Evolutionary conservation across 768 basidiomycete species (phyloP).

Genomic region (Agaricus blazei): DNA sequence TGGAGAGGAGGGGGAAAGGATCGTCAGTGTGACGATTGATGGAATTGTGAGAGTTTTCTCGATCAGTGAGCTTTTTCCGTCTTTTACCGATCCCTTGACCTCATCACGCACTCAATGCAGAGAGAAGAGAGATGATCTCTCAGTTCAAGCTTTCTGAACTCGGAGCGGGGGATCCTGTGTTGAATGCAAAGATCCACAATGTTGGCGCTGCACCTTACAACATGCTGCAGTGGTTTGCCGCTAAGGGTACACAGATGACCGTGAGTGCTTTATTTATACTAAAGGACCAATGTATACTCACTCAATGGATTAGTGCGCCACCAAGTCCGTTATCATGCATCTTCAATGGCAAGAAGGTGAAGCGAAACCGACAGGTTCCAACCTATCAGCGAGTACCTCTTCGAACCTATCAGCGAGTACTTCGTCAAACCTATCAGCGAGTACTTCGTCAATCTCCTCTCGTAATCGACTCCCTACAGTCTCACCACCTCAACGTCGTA

Average conservation of each 20-base stretch:
- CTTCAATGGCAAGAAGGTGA: slow-evolving; percentile 80
- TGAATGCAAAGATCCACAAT: slow-evolving; percentile 65
- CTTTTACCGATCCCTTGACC: not conserved
- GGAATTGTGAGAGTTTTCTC: slow-evolving; percentile 89
- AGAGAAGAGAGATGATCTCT: slow-evolving; percentile 82
- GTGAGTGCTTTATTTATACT: slow-evolving; percentile 33
- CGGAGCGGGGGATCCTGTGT: slow-evolving; percentile 58
- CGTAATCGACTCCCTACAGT: slow-evolving; percentile 10
- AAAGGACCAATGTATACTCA: not conserved
- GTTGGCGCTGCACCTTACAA: slow-evolving; percentile 81
- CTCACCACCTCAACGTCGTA: slow-evolving; percentile 34
- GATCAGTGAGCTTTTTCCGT: slow-evolving; percentile 55
- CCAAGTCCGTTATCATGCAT: slow-evolving; percentile 81
- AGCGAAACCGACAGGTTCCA: slow-evolving; percentile 15
- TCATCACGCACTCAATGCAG: slow-evolving; percentile 16
- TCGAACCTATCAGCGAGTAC: slow-evolving; percentile 17
- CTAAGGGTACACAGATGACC: slow-evolving; percentile 87
- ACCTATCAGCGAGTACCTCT: slow-evolving; percentile 13
- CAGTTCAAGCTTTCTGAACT: slow-evolving; percentile 86
- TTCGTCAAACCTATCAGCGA: not conserved
- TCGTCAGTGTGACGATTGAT: slow-evolving; percentile 90
- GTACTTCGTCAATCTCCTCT: slow-evolving; percentile 11
- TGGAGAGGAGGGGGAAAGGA: slow-evolving; percentile 63
- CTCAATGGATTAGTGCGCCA: slow-evolving; percentile 61
- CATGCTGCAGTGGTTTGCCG: slow-evolving; percentile 93